These are phyloP conservation scores for Stylosanthes scabra DNA, from an alignment of 331 rosid genomes.

Conservation along the genomic window DNA sequence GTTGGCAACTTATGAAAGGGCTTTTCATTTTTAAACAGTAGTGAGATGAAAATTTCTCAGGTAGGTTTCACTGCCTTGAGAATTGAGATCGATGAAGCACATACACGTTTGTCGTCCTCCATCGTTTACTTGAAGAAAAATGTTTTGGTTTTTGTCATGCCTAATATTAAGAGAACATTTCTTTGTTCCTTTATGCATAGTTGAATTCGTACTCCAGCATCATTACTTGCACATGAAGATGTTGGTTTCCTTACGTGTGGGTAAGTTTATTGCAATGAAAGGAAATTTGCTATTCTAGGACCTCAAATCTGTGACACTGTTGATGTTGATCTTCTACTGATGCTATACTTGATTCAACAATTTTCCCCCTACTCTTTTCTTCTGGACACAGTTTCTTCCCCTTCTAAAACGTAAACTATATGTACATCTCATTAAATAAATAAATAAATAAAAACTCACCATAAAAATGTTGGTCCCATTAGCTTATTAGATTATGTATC, in stretches of 20 bases:
- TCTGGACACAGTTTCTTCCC: not conserved
- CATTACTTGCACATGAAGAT: not conserved
- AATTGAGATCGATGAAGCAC: not conserved
- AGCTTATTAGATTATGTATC: not conserved
- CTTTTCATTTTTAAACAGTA: too few relatives aligned
- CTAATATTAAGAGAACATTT: not conserved
- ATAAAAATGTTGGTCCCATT: not conserved
- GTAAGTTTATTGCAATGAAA: not conserved
- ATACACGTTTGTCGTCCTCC: not conserved
- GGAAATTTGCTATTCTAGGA: not conserved
- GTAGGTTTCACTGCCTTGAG: not conserved
- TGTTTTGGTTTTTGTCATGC: not conserved
- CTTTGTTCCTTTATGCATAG: not conserved
- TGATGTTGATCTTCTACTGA: not conserved
- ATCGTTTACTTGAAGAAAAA: not conserved
- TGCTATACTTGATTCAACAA: not conserved
- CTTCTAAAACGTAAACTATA: not conserved
- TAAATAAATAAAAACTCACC: too few relatives aligned
- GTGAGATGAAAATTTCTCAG: too few relatives aligned
- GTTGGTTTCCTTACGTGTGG: not conserved
- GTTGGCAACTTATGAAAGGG: too few relatives aligned
- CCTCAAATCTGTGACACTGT: conserved; percentile 7
- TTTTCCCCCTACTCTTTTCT: not conserved
- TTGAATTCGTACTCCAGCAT: not conserved
- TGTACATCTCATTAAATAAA: too few relatives aligned